Evolutionary conservation across 2,329 filamentous ascomycete species (phyloP).

Genomic region (Colletotrichum shisoi): DNA sequence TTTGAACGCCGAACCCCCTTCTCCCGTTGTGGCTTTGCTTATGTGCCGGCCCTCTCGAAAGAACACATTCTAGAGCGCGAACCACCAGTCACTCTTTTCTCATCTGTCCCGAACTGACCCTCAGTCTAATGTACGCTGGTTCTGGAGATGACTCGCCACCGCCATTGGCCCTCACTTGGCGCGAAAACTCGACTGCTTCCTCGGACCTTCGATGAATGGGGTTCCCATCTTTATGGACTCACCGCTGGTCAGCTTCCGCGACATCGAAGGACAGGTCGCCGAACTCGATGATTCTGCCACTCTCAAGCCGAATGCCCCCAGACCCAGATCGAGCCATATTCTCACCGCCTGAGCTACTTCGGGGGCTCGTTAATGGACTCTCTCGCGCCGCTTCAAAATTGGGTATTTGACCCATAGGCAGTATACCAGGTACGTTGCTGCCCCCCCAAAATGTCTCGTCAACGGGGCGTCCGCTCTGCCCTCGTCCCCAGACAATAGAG

Average conservation of each 20-base stretch:
- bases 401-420: conserved; percentile 14
- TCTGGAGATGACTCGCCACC: conserved; percentile 2
- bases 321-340: conserved; percentile 32
- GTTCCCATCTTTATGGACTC: conserved; percentile 3
- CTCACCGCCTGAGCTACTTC: conserved; percentile 16
- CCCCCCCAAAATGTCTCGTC: conserved; percentile 20
- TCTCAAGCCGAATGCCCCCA: conserved; percentile 31
- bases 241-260: conserved; percentile 16
- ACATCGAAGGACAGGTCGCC: conserved; percentile 25
- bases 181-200: conserved; percentile 22
- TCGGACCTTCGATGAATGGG: conserved; percentile 10
- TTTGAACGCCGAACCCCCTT: neutral
- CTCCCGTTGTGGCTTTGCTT: no score
- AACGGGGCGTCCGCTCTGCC: conserved; percentile 20
- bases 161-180: conserved; percentile 8
- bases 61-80: no score
- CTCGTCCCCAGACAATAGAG: conserved; percentile 44
- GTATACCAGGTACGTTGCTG: conserved; percentile 24
- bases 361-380: conserved; percentile 21
- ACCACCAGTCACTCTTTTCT: neutral
- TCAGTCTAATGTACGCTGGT: conserved; percentile 12
- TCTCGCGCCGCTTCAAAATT: conserved; percentile 18
- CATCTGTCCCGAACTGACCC: conserved; percentile 1
- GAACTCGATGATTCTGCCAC: conserved; percentile 35
- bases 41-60: neutral